Evolutionary conservation across 2,329 filamentous ascomycete genomes (phyloP).

Genomic region (Neoscytalidium dimidiatum): DNA sequence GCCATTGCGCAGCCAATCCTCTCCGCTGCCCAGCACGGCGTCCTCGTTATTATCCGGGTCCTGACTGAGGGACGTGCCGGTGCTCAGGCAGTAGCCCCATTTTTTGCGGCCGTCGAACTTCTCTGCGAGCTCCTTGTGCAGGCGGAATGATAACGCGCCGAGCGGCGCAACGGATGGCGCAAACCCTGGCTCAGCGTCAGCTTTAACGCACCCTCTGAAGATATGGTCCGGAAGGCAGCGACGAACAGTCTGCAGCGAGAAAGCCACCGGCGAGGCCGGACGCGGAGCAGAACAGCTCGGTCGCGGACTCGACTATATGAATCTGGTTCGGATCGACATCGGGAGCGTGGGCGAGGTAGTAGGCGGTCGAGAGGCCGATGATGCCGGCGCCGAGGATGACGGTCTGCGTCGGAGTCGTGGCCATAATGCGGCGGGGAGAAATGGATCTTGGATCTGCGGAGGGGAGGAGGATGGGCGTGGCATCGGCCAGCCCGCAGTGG

Average conservation of each 20-base stretch:
- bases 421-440: not conserved
- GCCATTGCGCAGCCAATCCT: conserved; percentile 68
- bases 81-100: conserved; percentile 63
- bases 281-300: conserved; percentile 68
- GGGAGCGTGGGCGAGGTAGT: conserved; percentile 61
- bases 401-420: conserved; percentile 23
- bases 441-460: not conserved
- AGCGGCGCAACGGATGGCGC: conserved; percentile 57
- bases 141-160: conserved; percentile 67
- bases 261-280: conserved; percentile 77
- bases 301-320: conserved; percentile 59
- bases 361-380: conserved; percentile 51
- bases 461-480: not conserved
- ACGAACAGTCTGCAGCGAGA: conserved; percentile 66
- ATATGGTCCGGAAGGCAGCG: not conserved
- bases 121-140: conserved; percentile 64
- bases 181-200: conserved; percentile 51
- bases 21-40: conserved; percentile 49
- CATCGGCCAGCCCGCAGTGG: not conserved
- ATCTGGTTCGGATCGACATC: conserved; percentile 48
- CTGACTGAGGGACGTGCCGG: conserved; percentile 57
- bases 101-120: conserved; percentile 57
- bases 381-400: conserved; percentile 49
- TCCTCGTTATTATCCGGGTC: conserved; percentile 41
- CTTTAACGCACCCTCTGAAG: not conserved